Percentiles rank a stretch among this genome's conserved stretches.
These are phyloP conservation scores for Cystobasidium pallidum DNA, from an alignment of 1,284 basidiomycete genomes.

Conservation along the genomic window DNA sequence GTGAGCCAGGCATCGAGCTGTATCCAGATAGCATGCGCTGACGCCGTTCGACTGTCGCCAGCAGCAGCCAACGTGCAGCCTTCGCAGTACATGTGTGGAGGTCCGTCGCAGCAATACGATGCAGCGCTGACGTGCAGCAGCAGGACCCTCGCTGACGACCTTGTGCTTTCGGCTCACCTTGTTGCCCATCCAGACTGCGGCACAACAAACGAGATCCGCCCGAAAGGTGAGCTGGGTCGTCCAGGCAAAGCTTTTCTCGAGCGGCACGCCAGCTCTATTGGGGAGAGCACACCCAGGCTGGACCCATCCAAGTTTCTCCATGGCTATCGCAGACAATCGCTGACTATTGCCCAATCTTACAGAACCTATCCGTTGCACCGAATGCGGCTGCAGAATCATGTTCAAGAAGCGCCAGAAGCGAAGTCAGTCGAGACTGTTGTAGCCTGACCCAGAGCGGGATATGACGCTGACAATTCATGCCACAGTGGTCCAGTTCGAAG, in stretches of 20 bases:
- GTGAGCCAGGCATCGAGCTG: not conserved
- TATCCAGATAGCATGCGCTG: not conserved
- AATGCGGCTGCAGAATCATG: slow-evolving; percentile 98
- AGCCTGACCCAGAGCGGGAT: not conserved
- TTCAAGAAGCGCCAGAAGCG: slow-evolving; percentile 96
- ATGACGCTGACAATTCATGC: no score
- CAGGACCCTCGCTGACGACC: not conserved
- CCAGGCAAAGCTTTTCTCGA: slow-evolving; percentile 1
- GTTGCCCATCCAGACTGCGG: slow-evolving; percentile 31
- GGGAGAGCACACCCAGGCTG: not conserved
- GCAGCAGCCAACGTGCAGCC: slow-evolving; percentile 1
- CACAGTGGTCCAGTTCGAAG: slow-evolving; percentile 44
- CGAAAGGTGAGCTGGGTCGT: slow-evolving; percentile 22
- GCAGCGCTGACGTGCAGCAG: not conserved
- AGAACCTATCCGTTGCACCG: slow-evolving; percentile 93
- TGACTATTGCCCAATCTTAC: not conserved
- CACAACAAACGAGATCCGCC: slow-evolving; percentile 36
- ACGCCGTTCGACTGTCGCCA: not conserved
- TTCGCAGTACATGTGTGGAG: slow-evolving; percentile 32
- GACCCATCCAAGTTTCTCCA: no score
- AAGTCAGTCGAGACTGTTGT: slow-evolving; percentile 66
- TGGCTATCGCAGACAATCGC: no score
- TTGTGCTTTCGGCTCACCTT: not conserved
- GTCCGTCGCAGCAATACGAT: not conserved
- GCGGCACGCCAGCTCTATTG: not conserved